phyloP scores from a whole-genome alignment of 176 grass and related monocot genomes.

The Tuctoria greenei region DNA sequence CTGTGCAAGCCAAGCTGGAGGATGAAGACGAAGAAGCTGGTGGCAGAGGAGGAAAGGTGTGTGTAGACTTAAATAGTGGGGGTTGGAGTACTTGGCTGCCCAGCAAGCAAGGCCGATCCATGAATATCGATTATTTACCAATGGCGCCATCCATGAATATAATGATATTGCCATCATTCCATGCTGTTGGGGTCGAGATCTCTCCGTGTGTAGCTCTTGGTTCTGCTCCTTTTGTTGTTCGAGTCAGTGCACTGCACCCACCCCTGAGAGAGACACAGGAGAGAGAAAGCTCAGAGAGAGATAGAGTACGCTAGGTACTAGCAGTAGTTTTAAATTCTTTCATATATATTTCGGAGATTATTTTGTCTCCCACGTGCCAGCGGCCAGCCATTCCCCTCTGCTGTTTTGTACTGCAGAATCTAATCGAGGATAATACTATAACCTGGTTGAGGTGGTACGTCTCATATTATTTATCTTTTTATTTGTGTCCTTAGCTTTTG shows the following conservation, averaged over 20 bases:
- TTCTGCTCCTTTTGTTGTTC: not conserved
- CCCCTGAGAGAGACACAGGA: conserved; percentile 44
- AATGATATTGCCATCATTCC: conserved; percentile 49
- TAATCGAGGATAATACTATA: too few relatives aligned
- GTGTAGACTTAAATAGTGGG: conserved; percentile 58
- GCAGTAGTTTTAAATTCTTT: conserved; percentile 13
- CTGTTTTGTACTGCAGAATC: too few relatives aligned
- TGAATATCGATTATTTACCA: too few relatives aligned
- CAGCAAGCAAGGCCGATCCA: not conserved
- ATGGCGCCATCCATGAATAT: conserved; percentile 21
- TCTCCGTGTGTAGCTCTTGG: not conserved
- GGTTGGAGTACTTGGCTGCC: conserved; percentile 5
- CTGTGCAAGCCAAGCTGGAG: not conserved
- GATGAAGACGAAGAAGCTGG: not conserved
- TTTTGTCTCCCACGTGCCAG: too few relatives aligned
- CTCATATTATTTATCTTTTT: too few relatives aligned
- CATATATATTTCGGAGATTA: too few relatives aligned
- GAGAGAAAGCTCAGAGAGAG: conserved; percentile 1
- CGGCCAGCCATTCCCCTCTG: too few relatives aligned
- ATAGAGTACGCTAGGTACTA: not conserved
- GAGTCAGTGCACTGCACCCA: conserved; percentile 52
- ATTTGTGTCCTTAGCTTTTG: too few relatives aligned
- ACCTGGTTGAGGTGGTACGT: too few relatives aligned
- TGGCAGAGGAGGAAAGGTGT: conserved; percentile 26
- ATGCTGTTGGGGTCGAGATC: conserved; percentile 28